Conservation (phyloP, 1,284 basidiomycete genomes). For the Fomitiporia mediterranea region DNA sequence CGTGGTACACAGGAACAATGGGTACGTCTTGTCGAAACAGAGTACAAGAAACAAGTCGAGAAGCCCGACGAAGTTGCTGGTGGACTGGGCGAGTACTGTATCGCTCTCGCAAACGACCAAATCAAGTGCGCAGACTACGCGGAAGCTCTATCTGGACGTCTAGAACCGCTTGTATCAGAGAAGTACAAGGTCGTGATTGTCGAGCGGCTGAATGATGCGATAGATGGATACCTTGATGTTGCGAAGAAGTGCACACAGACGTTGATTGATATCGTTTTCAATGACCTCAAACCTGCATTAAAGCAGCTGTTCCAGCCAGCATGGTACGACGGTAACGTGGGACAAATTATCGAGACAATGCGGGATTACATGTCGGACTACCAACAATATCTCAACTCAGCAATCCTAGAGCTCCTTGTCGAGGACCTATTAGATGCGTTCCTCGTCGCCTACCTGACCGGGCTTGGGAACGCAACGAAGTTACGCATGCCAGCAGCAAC, state of each 20-base stretch:
- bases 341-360: constrained; percentile 91
- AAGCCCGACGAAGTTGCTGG: constrained; percentile 85
- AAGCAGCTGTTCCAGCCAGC: constrained; percentile 79
- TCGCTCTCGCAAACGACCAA: constrained; percentile 98
- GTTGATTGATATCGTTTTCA: constrained; percentile 92
- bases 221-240: constrained; percentile 97
- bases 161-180: constrained; percentile 89
- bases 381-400: constrained; percentile 85
- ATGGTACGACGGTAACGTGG: constrained; percentile 88
- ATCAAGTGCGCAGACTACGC: constrained; percentile 94
- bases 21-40: constrained; percentile 78
- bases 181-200: constrained; percentile 86
- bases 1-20: constrained; percentile 86
- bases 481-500: constrained; percentile 83
- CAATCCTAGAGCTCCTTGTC: constrained; percentile 87
- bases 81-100: constrained; percentile 93
- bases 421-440: constrained; percentile 94
- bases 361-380: constrained; percentile 95
- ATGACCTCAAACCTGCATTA: constrained; percentile 87
- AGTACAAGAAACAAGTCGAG: constrained; percentile 85
- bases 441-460: constrained; percentile 87
- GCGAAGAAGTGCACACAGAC: constrained; percentile 96
- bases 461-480: constrained; percentile 81
- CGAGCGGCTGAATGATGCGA: constrained; percentile 89
- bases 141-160: constrained; percentile 78